These are phyloP conservation scores for Pseudocercospora vitis DNA, from an alignment of 2,329 filamentous ascomycete species.

Conservation along the genomic window DNA sequence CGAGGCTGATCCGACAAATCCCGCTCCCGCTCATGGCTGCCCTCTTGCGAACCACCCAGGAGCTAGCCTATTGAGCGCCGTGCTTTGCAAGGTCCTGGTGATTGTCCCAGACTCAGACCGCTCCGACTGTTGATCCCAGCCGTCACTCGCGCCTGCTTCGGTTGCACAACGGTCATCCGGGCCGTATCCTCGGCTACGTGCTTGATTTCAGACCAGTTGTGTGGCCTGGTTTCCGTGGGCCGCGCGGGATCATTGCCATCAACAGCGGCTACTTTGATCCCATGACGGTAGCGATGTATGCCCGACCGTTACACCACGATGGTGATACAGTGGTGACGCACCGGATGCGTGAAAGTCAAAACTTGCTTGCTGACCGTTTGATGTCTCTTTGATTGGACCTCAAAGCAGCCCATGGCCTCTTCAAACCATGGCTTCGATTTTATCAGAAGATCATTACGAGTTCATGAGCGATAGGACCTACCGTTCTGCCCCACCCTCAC, in stretches of 20 bases:
- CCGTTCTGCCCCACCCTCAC: slow-evolving; percentile 1
- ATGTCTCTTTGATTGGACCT: background rate
- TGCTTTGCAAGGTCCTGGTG: background rate
- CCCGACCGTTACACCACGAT: background rate
- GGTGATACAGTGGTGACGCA: background rate
- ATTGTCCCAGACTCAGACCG: background rate
- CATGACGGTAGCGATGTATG: background rate
- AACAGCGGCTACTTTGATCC: background rate
- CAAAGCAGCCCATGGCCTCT: background rate
- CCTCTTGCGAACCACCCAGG: background rate
- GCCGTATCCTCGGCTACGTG: background rate
- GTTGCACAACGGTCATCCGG: background rate
- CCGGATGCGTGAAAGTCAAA: background rate
- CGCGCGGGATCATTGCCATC: background rate
- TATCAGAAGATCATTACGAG: slow-evolving; percentile 2
- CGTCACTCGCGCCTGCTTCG: background rate
- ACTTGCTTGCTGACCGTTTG: background rate
- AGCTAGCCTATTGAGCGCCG: background rate
- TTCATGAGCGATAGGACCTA: slow-evolving; percentile 7
- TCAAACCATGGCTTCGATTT: slow-evolving; percentile 2
- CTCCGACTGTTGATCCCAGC: background rate
- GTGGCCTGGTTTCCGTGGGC: background rate
- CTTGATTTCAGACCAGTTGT: background rate
- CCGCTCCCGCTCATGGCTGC: background rate
- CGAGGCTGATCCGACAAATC: background rate